Conservation (phyloP, 2,329 filamentous ascomycete genomes). For the Hawksworthiomyces lignivorus region DNA sequence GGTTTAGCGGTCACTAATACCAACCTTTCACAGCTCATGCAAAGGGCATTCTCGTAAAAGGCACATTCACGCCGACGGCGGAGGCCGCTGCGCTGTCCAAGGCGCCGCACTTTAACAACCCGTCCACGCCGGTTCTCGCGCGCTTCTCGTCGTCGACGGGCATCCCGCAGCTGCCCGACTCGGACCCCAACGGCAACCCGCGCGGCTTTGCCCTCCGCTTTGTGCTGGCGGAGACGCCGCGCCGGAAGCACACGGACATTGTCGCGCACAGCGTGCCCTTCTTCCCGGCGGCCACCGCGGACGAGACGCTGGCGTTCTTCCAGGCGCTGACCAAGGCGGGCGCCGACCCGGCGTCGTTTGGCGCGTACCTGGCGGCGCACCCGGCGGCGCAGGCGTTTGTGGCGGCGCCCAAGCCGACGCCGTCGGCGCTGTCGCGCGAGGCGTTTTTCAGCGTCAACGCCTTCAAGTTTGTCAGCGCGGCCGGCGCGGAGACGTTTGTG, state of each 20-base stretch:
- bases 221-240: constrained; percentile 28
- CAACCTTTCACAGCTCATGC: constrained; percentile 42
- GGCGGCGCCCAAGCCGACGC: constrained; percentile 39
- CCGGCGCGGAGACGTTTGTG: constrained; percentile 35
- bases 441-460: constrained; percentile 42
- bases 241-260: constrained; percentile 47
- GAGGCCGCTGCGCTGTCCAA: constrained; percentile 35
- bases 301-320: constrained; percentile 43
- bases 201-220: constrained; percentile 43
- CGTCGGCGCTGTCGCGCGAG: constrained; percentile 40
- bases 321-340: constrained; percentile 28
- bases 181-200: constrained; percentile 37
- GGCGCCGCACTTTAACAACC: constrained; percentile 39
- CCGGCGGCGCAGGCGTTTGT: constrained; percentile 42
- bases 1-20: too few relatives aligned
- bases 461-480: constrained; percentile 33
- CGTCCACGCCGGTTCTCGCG: constrained; percentile 36
- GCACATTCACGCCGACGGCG: constrained; percentile 42
- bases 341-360: constrained; percentile 25
- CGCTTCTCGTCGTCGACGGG: constrained; percentile 47
- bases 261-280: constrained; percentile 42
- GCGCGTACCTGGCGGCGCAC: constrained; percentile 35
- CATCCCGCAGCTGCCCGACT: constrained; percentile 41
- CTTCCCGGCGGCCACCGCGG: constrained; percentile 45
- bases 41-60: constrained; percentile 42